Percentiles rank a stretch among this genome's conserved stretches.
Conservation (phyloP, 352 stramenopile species). For the Phytophthora macrochlamydospora region DNA sequence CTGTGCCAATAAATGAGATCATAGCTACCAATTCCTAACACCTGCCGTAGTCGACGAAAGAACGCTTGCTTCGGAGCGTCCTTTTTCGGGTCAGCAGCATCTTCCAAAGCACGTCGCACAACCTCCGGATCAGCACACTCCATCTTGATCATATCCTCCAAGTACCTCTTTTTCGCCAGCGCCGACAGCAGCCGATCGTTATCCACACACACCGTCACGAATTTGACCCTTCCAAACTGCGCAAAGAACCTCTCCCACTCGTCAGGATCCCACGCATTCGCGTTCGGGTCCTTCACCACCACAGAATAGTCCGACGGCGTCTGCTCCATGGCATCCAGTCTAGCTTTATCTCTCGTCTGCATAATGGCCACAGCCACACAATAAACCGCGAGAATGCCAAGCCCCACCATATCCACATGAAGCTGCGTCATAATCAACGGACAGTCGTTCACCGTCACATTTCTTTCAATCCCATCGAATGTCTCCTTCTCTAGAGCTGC, state of each 20-base stretch:
- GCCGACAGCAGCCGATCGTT: slow-evolving; percentile 66
- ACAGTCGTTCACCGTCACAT: slow-evolving; percentile 49
- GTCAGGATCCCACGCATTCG: slow-evolving; percentile 63
- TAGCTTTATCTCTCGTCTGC: slow-evolving; percentile 48
- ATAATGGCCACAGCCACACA: slow-evolving; percentile 45
- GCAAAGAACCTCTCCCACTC: slow-evolving; percentile 74
- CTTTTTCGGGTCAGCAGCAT: slow-evolving; percentile 36
- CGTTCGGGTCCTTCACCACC: slow-evolving; percentile 73
- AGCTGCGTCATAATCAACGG: slow-evolving; percentile 57
- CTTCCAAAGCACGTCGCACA: slow-evolving; percentile 39
- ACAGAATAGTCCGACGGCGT: slow-evolving; percentile 77
- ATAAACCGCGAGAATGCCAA: slow-evolving; percentile 57
- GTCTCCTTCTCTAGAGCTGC: slow-evolving; percentile 21
- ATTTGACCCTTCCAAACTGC: slow-evolving; percentile 74
- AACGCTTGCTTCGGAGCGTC: slow-evolving; percentile 21
- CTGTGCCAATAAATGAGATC: slow-evolving; percentile 69
- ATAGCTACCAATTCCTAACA: slow-evolving; percentile 40
- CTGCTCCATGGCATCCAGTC: slow-evolving; percentile 64
- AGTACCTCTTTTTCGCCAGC: slow-evolving; percentile 65
- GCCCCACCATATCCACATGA: slow-evolving; percentile 59
- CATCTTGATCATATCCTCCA: slow-evolving; percentile 76
- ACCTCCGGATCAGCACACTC: slow-evolving; percentile 47
- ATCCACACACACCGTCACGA: slow-evolving; percentile 68
- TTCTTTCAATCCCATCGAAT: slow-evolving; percentile 8
- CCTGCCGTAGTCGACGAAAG: slow-evolving; percentile 42